phyloP scores from a whole-genome alignment of 2,329 filamentous ascomycete genomes.

The Ploettnerulaceae sp. region DNA sequence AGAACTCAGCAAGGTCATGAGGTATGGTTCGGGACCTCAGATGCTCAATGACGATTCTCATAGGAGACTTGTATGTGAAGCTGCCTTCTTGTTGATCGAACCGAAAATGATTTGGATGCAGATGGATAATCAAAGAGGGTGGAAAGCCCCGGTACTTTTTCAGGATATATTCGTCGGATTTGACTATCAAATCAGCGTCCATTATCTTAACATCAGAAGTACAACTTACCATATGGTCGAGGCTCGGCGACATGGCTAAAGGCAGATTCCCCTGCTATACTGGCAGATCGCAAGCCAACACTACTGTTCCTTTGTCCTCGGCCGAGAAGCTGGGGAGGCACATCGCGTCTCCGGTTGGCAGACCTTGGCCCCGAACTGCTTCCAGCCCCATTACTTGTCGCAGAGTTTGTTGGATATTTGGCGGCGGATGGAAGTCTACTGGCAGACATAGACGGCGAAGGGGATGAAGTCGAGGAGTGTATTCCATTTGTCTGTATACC shows the following conservation, averaged over 20 bases:
- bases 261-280: slow-evolving; percentile 41
- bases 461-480: slow-evolving; percentile 46
- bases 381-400: slow-evolving; percentile 42
- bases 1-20: slow-evolving; percentile 79
- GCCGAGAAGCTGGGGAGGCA: slow-evolving; percentile 40
- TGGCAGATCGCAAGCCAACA: slow-evolving; percentile 45
- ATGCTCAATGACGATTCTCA: slow-evolving; percentile 75
- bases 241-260: slow-evolving; percentile 40
- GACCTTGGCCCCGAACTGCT: slow-evolving; percentile 42
- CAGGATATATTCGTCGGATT: slow-evolving; percentile 73
- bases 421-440: slow-evolving; percentile 48
- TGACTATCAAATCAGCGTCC: slow-evolving; percentile 47
- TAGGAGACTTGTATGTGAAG: slow-evolving; percentile 87
- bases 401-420: slow-evolving; percentile 47
- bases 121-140: slow-evolving; percentile 81
- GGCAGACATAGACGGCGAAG: slow-evolving; percentile 48
- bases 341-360: slow-evolving; percentile 57
- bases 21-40: slow-evolving; percentile 72
- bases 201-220: slow-evolving; percentile 18
- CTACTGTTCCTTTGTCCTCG: slow-evolving; percentile 47
- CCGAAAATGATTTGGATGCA: slow-evolving; percentile 80
- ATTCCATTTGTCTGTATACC: slow-evolving; percentile 44
- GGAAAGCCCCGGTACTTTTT: slow-evolving; percentile 67
- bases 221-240: slow-evolving; percentile 47
- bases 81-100: slow-evolving; percentile 93